These are phyloP conservation scores for Kodamaea neixiangensis DNA, from an alignment of 805 yeast species.

Conservation along the genomic window DNA sequence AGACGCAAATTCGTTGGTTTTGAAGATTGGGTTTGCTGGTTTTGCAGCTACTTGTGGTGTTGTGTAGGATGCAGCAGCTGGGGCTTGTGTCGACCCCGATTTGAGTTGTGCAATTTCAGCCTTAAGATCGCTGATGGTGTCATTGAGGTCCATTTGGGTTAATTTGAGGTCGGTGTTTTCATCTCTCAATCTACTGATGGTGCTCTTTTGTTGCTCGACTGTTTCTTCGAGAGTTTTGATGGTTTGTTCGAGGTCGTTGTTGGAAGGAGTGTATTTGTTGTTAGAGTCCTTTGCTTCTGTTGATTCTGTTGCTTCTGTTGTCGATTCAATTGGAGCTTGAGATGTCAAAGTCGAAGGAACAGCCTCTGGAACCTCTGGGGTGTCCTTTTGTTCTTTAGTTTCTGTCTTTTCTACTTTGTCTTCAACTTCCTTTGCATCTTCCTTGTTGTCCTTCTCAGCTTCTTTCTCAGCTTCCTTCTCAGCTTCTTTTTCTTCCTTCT, in stretches of 20 bases:
- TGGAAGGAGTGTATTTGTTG: conserved; percentile 5
- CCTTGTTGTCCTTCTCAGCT: conserved; percentile 10
- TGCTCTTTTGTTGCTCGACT: conserved; percentile 32
- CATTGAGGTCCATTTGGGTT: conserved; percentile 38
- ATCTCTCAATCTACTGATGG: conserved; percentile 39
- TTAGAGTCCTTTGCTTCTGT: conserved; percentile 1
- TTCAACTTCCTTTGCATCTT: too few relatives aligned
- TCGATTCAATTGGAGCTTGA: conserved; percentile 1
- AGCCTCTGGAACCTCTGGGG: too few relatives aligned
- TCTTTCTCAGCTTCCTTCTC: conserved; percentile 16
- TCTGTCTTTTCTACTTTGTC: conserved; percentile 9
- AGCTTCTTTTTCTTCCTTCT: conserved; percentile 11
- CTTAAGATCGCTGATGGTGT: conserved; percentile 33
- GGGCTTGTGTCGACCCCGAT: neutral
- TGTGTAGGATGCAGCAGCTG: conserved; percentile 9
- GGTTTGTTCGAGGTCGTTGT: conserved; percentile 10
- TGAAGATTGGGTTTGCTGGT: conserved; percentile 32
- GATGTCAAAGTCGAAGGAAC: too few relatives aligned
- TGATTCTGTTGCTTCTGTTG: conserved; percentile 12
- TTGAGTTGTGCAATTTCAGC: conserved; percentile 19
- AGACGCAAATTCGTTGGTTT: conserved; percentile 33
- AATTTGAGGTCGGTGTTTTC: conserved; percentile 46
- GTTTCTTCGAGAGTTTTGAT: conserved; percentile 23
- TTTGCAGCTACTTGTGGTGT: conserved; percentile 13
- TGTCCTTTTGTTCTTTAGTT: conserved; percentile 11